Evolutionary conservation across 2,329 filamentous ascomycete species (phyloP), one percentile per base, ranked within the genome.

Genomic region (Pseudogymnoascus sp.): DNA sequence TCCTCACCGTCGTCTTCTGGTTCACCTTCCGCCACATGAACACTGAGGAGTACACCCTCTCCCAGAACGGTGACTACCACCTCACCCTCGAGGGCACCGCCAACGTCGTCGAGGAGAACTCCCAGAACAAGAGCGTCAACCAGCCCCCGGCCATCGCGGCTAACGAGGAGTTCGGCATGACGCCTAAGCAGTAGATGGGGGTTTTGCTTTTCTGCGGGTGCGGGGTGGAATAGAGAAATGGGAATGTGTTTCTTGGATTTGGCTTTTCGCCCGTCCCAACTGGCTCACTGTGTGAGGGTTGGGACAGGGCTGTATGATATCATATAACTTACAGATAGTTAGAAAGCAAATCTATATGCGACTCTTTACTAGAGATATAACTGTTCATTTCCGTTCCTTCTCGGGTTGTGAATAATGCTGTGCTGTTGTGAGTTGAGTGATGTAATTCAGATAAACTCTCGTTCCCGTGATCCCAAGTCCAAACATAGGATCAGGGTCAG

Each of bases 61-160:
- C 69, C 66, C 65, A 71, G 43, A 74, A 76, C 67, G 69, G 63
- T 87, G 84, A 84, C 78, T 87, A 37, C 74, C 41, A 47, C 41
- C 41, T 47, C 41, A 47, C 41, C 12, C 41, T 47, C 22, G 41
- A 47, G 22, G 62, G 62, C 18, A 63, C 62, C 14, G 61, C 60
- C 2, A 59, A 61, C 30, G 61, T 63, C 28, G 62, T 63, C 20
- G 14, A 60, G 50, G 60, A 63, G 62, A 62, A 58, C 60, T 60
- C 61, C n/a, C 54, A 58, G 37, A 63, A 63, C 57, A 59, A 62
- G 62, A 62, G 47, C 22, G 7, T 11, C 54, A 63, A 63, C 54
- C 60, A 39, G 16, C 50, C 62, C 2, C 37, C 62, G 6, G 37
- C 62, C 2, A 62, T 63, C 12, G 60, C 50, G 1, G 57, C 38